Evolutionary conservation across 1,284 basidiomycete species (phyloP), one percentile per base, ranked within the genome.

Genomic region (Pterula multifida): DNA sequence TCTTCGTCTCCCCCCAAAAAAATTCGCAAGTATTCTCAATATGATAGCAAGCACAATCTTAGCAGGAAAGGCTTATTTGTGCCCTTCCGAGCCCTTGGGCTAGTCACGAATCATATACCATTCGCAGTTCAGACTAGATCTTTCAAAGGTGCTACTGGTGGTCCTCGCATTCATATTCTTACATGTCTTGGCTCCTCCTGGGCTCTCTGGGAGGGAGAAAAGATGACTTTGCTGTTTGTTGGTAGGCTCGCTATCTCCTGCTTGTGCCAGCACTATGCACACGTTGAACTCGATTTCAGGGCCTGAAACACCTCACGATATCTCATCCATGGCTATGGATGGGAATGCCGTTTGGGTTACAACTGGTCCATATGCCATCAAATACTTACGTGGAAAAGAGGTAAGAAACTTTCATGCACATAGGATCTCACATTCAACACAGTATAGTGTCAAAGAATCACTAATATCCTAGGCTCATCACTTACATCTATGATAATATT

Each of bases 121-220:
- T 92, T 96, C 62, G 81, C 86, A 3, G 68, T 98, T 51, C 91
- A 95, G 69, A 81, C 87, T 1, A 81, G 90, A 54, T 85, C 90
- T 2, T 77, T 85, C 61, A 95, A 93, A 64, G 91, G 91, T 26
- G 82, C 90, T 4, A 80, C 85, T 0, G 85, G 88, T 45, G 87
- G 85, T 1, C 90, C 90, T 1, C 75, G 78, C 46, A 71, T 92
- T 52, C 84, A 91, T 57, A 72, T 98, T 47, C 68, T 97, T 39
- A 96, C 93, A 12, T 94, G 90, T 58, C 66, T 98, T 3, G 95
- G 95, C 13, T 79, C 75, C 55, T 83, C 88, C 57, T 98, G 95
- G 95, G 88, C 91, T 19, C 74, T 98, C 66, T 98, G 95, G 95
- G 92, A 97, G 61, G 92, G 91, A 12, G 88, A 83, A 26, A 90